A percentile compares a stretch with the other conserved stretches of the same genome.
Conservation (phyloP, 208 protist species). For the Wallacemonas sp. region DNA sequence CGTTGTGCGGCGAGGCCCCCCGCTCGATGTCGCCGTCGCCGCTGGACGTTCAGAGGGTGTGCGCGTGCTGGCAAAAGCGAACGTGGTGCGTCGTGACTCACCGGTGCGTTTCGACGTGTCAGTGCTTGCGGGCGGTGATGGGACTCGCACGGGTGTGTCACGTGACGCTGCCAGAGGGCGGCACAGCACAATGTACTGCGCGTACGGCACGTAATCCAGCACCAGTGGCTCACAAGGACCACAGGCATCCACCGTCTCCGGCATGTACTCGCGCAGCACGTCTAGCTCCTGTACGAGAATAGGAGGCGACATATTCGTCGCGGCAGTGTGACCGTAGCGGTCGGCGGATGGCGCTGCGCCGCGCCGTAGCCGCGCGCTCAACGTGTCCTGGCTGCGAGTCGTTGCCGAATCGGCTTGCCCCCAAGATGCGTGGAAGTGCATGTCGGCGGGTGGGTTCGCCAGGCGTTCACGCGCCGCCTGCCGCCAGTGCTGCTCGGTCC, state of each 20-base stretch:
- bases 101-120: background rate
- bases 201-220: constrained; percentile 65
- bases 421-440: background rate
- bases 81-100: constrained; percentile 27
- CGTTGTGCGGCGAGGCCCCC: constrained; percentile 16
- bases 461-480: constrained; percentile 4
- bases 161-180: background rate
- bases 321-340: too few species aligned
- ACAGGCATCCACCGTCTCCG: constrained; percentile 36
- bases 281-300: constrained; percentile 35
- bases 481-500: background rate
- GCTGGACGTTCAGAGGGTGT: too few species aligned
- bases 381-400: background rate
- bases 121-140: background rate
- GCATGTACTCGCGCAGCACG: constrained; percentile 65
- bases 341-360: too few species aligned
- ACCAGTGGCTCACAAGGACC: constrained; percentile 39
- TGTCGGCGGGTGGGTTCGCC: background rate
- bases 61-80: constrained; percentile 21
- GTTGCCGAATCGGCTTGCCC: background rate
- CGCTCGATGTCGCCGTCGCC: too few species aligned
- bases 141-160: too few species aligned
- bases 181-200: constrained; percentile 60
- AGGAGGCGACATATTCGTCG: background rate
- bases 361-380: background rate